Evolutionary conservation across 2,329 filamentous ascomycete genomes (phyloP).

Genomic region (Colletotrichum liaoningense): DNA sequence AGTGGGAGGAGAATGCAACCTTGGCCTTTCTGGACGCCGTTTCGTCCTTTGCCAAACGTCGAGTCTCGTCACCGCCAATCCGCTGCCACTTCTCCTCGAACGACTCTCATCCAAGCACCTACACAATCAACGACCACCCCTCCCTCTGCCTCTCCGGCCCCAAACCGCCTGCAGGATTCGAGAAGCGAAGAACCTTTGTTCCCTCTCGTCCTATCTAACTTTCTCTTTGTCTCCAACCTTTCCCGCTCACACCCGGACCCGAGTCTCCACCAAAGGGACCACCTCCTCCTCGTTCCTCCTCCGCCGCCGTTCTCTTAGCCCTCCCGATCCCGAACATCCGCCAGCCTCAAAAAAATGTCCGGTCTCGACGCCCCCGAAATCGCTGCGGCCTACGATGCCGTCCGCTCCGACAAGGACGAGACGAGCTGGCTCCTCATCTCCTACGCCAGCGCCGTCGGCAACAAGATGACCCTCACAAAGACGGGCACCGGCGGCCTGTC

Average conservation of each 20-base stretch:
- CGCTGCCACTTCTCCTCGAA: not conserved
- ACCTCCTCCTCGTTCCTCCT: not conserved
- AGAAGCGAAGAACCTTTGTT: not conserved
- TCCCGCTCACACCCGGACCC: not conserved
- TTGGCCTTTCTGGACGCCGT: conserved; percentile 32
- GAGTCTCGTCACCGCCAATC: conserved; percentile 25
- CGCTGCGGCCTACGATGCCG: conserved; percentile 72
- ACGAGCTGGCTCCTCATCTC: conserved; percentile 77
- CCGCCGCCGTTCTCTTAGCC: not conserved
- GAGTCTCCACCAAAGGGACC: not conserved
- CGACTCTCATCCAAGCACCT: conserved; percentile 11
- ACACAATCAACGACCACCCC: conserved; percentile 8
- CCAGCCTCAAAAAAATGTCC: conserved; percentile 56
- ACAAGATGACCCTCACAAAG: conserved; percentile 64
- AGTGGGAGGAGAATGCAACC: conserved; percentile 26
- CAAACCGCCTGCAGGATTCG: not conserved
- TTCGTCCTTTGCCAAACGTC: conserved; percentile 17
- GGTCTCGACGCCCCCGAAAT: conserved; percentile 69
- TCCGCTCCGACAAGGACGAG: conserved; percentile 73
- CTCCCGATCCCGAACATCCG: not conserved
- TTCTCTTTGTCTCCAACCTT: not conserved
- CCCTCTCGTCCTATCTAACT: not conserved
- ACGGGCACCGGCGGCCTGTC: conserved; percentile 71
- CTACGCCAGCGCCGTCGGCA: conserved; percentile 65
- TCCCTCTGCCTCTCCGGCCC: not conserved